These are phyloP conservation scores for Rhodotorula mucilaginosa DNA, from an alignment of 1,284 basidiomycete species.

Conservation along the genomic window DNA sequence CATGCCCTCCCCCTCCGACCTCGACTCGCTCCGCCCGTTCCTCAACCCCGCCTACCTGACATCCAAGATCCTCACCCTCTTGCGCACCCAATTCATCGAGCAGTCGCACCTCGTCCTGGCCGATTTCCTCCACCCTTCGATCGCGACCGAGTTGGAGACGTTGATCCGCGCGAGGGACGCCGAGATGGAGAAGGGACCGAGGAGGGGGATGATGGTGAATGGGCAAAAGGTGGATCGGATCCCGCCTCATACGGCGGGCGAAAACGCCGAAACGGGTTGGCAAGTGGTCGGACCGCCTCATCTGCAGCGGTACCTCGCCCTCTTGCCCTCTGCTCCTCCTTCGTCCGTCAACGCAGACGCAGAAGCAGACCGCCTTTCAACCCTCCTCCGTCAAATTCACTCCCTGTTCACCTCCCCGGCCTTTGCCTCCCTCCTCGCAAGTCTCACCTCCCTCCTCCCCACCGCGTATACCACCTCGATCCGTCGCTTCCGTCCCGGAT, in stretches of 20 bases:
- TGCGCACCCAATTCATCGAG: slow-evolving; percentile 77
- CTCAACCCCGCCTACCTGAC: slow-evolving; percentile 89
- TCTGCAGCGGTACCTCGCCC: slow-evolving; percentile 84
- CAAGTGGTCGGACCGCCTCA: slow-evolving; percentile 80
- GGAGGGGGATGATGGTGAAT: slow-evolving; percentile 14
- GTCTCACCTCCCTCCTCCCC: slow-evolving; percentile 74
- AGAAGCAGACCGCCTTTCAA: slow-evolving; percentile 56
- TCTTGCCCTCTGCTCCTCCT: slow-evolving; percentile 46
- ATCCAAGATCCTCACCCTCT: slow-evolving; percentile 71
- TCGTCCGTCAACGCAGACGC: neutral
- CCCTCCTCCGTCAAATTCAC: slow-evolving; percentile 52
- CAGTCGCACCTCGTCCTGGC: slow-evolving; percentile 90
- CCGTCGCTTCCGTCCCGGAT: slow-evolving; percentile 82
- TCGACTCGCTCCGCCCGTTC: slow-evolving; percentile 56
- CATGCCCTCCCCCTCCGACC: slow-evolving; percentile 33
- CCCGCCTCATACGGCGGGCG: slow-evolving; percentile 60
- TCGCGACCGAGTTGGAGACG: slow-evolving; percentile 65
- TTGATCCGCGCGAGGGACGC: slow-evolving; percentile 30
- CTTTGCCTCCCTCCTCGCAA: slow-evolving; percentile 85
- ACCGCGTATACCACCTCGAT: slow-evolving; percentile 71
- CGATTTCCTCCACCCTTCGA: slow-evolving; percentile 68
- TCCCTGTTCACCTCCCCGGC: slow-evolving; percentile 76
- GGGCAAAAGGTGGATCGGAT: slow-evolving; percentile 49
- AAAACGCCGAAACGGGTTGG: slow-evolving; percentile 62
- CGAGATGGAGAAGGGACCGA: slow-evolving; percentile 7